Conservation (phyloP, 2,329 filamentous ascomycete species). For the Neoscytalidium dimidiatum region DNA sequence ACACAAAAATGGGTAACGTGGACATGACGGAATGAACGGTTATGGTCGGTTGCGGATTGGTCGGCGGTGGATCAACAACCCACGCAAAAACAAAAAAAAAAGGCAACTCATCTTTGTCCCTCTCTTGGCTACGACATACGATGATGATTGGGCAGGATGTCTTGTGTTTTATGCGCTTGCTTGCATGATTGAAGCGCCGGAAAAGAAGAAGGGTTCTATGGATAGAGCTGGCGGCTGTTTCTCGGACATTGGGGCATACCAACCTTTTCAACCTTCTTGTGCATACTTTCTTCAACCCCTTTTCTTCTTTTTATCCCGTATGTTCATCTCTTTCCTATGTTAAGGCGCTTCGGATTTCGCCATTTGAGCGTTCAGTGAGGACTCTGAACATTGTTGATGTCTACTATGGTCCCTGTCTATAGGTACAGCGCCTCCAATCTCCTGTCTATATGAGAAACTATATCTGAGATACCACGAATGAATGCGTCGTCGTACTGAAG, state of each 20-base stretch:
- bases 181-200: background rate
- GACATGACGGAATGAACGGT: constrained; percentile 5
- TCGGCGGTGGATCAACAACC: background rate
- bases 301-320: background rate
- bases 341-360: background rate
- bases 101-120: background rate
- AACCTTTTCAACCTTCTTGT: background rate
- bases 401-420: background rate
- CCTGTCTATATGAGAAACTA: background rate
- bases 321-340: background rate
- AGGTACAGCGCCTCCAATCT: background rate
- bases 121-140: background rate
- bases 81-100: background rate
- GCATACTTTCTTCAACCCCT: background rate
- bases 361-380: background rate
- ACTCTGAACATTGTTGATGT: background rate
- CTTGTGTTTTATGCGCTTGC: background rate
- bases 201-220: background rate
- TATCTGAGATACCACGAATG: constrained; percentile 1
- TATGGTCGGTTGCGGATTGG: background rate
- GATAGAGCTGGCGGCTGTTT: background rate
- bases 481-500: background rate
- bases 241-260: background rate
- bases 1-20: background rate
- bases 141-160: background rate